These are phyloP conservation scores for Artemisia tridentata DNA, from an alignment of 129 eudicot genomes.

Conservation along the genomic window DNA sequence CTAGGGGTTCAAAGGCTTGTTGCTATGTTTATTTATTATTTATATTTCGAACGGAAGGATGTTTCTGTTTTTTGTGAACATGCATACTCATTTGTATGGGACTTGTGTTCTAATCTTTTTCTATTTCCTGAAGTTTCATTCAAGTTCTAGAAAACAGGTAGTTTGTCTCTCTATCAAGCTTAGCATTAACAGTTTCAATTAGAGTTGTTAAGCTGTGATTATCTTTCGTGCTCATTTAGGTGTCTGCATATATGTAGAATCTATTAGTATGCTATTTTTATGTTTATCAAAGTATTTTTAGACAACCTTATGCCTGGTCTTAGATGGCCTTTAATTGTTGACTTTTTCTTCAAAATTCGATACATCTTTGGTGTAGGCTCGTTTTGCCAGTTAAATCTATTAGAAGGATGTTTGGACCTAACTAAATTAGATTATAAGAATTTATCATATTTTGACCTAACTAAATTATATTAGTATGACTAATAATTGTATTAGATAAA, in stretches of 20 bases:
- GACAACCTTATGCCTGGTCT: slow-evolving; percentile 7
- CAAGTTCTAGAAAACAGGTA: slow-evolving; percentile 20
- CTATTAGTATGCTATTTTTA: background rate
- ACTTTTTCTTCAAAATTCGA: background rate
- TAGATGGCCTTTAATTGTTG: slow-evolving; percentile 22
- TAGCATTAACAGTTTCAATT: slow-evolving; percentile 20
- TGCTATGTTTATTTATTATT: too few species aligned
- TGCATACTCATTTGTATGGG: too few species aligned
- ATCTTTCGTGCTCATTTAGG: slow-evolving; percentile 22
- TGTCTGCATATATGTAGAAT: background rate
- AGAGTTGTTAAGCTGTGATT: slow-evolving; percentile 31
- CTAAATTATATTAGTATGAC: too few species aligned
- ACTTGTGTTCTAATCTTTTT: slow-evolving; percentile 17
- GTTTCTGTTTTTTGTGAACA: too few species aligned
- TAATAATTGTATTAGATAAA: too few species aligned
- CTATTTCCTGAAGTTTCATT: slow-evolving; percentile 20
- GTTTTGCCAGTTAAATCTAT: slow-evolving; percentile 15
- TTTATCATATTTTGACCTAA: slow-evolving; percentile 16
- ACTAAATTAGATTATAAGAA: slow-evolving; percentile 8
- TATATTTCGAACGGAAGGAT: too few species aligned
- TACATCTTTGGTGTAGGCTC: background rate
- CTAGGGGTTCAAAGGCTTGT: too few species aligned
- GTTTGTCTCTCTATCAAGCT: slow-evolving; percentile 22
- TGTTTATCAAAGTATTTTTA: background rate
- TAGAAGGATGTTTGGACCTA: background rate